Evolutionary conservation across 2,329 filamentous ascomycete genomes (phyloP), one percentile per base, ranked within the genome.

Genomic region (Fusarium piperis): DNA sequence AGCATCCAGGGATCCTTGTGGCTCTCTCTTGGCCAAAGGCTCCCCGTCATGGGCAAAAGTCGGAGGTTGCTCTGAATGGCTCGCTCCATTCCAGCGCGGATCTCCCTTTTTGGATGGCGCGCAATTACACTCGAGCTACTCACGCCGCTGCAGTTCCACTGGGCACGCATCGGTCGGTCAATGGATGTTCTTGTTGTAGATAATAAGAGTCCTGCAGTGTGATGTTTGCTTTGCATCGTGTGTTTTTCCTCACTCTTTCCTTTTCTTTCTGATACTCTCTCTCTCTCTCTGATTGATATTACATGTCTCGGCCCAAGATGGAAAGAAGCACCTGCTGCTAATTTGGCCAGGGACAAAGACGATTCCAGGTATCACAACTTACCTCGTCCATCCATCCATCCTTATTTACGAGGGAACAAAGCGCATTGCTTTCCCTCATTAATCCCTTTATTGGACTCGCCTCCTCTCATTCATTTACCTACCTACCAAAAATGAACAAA

Each of bases 51-150:
- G 23, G 23, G 23, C 23, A 23, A 23, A 18, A 20, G 39, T 41
- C 39, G 39, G 41, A 46, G 41, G 41, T 46, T 46, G 44, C 39
- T 35, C n/a, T 46, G 33, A 65, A 60, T 60, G 58, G 58, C 48
- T 52, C 33, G 57, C 36, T 60, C 36, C 70, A 72, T 72, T 72
- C 70, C 70, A 72, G 68, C 9, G 30, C 41, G 44, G 48, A 16
- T 55, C 58, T 62, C 62, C 59, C 59, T 66, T 60, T 67, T 58
- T 30, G 58, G 69, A 23, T 66, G 69, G 65, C 46, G 48, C 33
- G 69, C 23, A 69, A 67, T 71, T 63, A 58, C 48, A 63, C 65
- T 63, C 39, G 65, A 53, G 41, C 23, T 35, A 59, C 28, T 33
- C 26, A n/a, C 36, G 35, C 20, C 20, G 12, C 18, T 48, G 18